Conservation (phyloP, 805 yeast species). For the Cyberlindnera xylosilytica region DNA sequence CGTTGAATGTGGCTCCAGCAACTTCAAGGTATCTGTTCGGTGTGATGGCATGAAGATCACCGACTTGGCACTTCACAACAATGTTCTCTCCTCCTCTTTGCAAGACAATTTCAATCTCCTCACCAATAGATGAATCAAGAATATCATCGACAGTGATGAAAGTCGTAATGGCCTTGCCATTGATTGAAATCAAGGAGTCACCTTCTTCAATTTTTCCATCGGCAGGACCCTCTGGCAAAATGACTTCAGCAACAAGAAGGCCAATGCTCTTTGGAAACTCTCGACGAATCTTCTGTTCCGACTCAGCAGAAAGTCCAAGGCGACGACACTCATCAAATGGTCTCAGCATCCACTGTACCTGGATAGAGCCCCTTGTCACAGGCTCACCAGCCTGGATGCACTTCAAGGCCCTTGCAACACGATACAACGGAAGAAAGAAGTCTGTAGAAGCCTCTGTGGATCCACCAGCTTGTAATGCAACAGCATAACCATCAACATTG, state of each 20-base stretch:
- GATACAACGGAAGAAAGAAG: constrained; percentile 80
- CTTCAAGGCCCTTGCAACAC: constrained; percentile 76
- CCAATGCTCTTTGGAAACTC: constrained; percentile 75
- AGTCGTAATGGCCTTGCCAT: constrained; percentile 59
- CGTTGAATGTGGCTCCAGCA: constrained; percentile 84
- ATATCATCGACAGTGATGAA: constrained; percentile 83
- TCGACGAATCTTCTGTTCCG: constrained; percentile 66
- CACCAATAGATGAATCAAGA: constrained; percentile 67
- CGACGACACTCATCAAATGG: constrained; percentile 91
- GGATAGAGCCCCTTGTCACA: constrained; percentile 87
- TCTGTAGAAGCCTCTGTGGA: constrained; percentile 89
- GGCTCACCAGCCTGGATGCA: constrained; percentile 60
- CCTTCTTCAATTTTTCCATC: constrained; percentile 75
- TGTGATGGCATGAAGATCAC: constrained; percentile 76
- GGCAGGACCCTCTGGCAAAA: constrained; percentile 85
- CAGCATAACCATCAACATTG: constrained; percentile 79
- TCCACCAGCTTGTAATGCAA: constrained; percentile 95
- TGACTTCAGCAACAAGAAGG: constrained; percentile 74
- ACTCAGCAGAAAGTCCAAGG: constrained; percentile 73
- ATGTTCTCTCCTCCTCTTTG: constrained; percentile 74
- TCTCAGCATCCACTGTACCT: constrained; percentile 81
- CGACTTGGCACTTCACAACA: constrained; percentile 51
- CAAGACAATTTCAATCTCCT: constrained; percentile 50
- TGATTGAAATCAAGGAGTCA: constrained; percentile 73
- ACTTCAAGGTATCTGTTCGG: constrained; percentile 80